These are phyloP conservation scores for Lipomyces yamanashiensis DNA, from an alignment of 805 yeast genomes.

Conservation along the genomic window DNA sequence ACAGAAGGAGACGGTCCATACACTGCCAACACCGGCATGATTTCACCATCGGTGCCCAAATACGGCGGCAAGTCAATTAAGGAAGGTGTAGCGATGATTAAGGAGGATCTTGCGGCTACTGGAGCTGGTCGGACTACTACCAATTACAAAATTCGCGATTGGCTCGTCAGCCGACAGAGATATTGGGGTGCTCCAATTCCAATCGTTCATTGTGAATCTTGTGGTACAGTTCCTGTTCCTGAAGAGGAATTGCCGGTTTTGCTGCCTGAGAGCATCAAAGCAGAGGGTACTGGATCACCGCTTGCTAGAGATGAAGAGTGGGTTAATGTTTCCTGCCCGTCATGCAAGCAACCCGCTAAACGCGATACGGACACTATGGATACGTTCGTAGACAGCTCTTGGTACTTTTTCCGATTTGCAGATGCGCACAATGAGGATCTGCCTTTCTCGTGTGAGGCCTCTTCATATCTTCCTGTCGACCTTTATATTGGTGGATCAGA, in stretches of 20 bases:
- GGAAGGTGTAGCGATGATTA: conserved; percentile 59
- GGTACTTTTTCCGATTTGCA: conserved; percentile 88
- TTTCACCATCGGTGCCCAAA: conserved; percentile 55
- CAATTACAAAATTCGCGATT: conserved; percentile 78
- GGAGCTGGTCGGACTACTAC: conserved; percentile 55
- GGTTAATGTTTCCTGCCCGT: conserved; percentile 77
- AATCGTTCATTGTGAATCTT: conserved; percentile 78
- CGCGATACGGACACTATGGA: conserved; percentile 99
- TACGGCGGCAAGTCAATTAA: conserved; percentile 55
- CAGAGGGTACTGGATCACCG: conserved; percentile 63
- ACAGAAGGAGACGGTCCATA: conserved; percentile 42
- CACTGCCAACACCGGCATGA: conserved; percentile 52
- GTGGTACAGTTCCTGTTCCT: conserved; percentile 95
- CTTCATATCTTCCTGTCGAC: conserved; percentile 76
- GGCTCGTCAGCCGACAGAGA: conserved; percentile 93
- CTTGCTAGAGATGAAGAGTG: conserved; percentile 68
- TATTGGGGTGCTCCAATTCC: conserved; percentile 99
- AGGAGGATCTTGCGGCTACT: conserved; percentile 48
- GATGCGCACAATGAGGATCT: conserved; percentile 65
- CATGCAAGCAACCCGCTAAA: conserved; percentile 68
- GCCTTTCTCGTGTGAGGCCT: conserved; percentile 63
- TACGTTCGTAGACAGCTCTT: conserved; percentile 95
- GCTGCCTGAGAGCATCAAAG: conserved; percentile 60
- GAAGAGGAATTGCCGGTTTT: conserved; percentile 81
- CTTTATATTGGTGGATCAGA: conserved; percentile 94